Evolutionary conservation across 768 basidiomycete species (phyloP).

Genomic region (Pholiota microspora): DNA sequence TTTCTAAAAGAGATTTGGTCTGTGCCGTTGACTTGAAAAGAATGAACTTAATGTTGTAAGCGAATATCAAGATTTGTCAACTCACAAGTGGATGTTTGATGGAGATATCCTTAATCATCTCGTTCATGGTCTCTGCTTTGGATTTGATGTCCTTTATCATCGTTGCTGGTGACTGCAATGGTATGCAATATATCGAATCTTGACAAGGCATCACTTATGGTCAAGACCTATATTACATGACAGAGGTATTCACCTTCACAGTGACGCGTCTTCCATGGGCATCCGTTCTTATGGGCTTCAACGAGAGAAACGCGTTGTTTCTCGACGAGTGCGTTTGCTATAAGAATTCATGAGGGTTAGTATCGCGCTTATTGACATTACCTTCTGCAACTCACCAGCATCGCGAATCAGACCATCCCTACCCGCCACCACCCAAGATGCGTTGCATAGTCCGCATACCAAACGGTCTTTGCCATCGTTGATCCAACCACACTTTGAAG

Average conservation of each 20-base stretch:
- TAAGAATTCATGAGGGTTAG: neutral
- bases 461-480: constrained; percentile 82
- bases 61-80: neutral
- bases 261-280: constrained; percentile 81
- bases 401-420: constrained; percentile 72
- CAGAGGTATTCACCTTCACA: constrained; percentile 69
- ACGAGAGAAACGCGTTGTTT: constrained; percentile 69
- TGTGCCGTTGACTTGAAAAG: constrained; percentile 53
- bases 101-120: constrained; percentile 48
- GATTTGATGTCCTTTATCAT: constrained; percentile 61
- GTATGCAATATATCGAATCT: constrained; percentile 76
- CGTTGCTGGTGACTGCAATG: constrained; percentile 61
- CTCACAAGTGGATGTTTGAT: constrained; percentile 76
- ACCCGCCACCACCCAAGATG: constrained; percentile 72
- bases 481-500: constrained; percentile 79
- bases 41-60: neutral
- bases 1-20: constrained; percentile 47
- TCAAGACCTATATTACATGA: neutral
- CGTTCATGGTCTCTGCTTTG: constrained; percentile 51
- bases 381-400: constrained; percentile 60
- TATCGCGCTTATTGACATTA: neutral
- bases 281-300: constrained; percentile 74
- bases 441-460: constrained; percentile 67
- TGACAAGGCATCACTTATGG: constrained; percentile 14
- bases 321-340: constrained; percentile 70